phyloP scores from a whole-genome alignment of 371 early-diverging fungal species.

The Lichtheimia ornata region DNA sequence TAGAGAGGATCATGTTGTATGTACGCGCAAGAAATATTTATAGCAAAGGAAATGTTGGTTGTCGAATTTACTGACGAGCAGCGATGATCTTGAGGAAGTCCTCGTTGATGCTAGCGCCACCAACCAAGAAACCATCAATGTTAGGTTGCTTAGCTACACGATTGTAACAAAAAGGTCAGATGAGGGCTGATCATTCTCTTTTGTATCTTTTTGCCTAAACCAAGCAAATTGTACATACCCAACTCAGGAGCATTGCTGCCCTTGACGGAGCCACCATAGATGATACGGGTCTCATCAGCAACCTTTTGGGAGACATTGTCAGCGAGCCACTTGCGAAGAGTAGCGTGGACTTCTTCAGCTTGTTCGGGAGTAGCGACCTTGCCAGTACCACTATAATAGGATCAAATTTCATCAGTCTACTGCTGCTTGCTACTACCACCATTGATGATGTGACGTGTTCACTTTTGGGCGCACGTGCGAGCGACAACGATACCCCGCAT shows the following conservation, averaged over 20 bases:
- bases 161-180: slow-evolving; percentile 54
- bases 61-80: slow-evolving; percentile 35
- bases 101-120: slow-evolving; percentile 96
- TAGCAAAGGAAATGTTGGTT: background rate
- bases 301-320: slow-evolving; percentile 81
- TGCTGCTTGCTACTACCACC: no score
- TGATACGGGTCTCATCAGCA: slow-evolving; percentile 88
- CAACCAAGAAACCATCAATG: slow-evolving; percentile 99
- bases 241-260: slow-evolving; percentile 81
- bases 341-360: slow-evolving; percentile 95
- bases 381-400: slow-evolving; percentile 83
- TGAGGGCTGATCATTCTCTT: no score
- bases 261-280: slow-evolving; percentile 94
- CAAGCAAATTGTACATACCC: slow-evolving; percentile 56
- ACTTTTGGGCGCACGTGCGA: no score
- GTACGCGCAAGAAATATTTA: no score
- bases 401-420: background rate
- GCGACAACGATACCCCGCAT: no score
- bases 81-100: slow-evolving; percentile 78
- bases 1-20: slow-evolving; percentile 3
- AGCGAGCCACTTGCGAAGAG: slow-evolving; percentile 87
- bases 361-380: slow-evolving; percentile 96
- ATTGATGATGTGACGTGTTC: no score
- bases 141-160: slow-evolving; percentile 68
- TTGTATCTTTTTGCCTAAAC: no score